Percentiles rank a stretch among this genome's conserved stretches.
Conservation (phyloP, 768 basidiomycete species). For the Leccinum subgranulosum region DNA sequence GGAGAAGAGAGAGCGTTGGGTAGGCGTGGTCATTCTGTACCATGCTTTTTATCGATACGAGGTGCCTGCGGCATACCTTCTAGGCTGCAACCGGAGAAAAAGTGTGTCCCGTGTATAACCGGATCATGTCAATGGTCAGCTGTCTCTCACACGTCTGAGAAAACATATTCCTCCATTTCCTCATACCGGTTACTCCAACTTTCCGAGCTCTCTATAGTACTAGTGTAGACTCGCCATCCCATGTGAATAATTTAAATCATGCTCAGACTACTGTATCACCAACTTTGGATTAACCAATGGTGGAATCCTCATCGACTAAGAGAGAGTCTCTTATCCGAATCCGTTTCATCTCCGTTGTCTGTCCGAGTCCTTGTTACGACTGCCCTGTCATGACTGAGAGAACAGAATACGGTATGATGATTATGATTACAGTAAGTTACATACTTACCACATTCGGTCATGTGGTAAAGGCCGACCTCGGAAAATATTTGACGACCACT, state of each 20-base stretch:
- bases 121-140: background rate
- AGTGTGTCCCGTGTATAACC: background rate
- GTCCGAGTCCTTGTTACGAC: too few relatives aligned
- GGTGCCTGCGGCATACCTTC: background rate
- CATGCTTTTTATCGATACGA: conserved; percentile 3
- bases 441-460: background rate
- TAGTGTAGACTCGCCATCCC: background rate
- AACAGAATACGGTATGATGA: too few relatives aligned
- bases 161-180: background rate
- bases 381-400: too few relatives aligned
- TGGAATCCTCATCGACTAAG: too few relatives aligned
- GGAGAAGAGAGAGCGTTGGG: background rate
- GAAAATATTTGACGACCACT: background rate
- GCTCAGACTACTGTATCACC: background rate
- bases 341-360: too few relatives aligned
- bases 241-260: background rate
- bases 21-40: background rate
- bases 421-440: too few relatives aligned
- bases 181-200: background rate
- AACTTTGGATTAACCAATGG: too few relatives aligned
- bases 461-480: background rate
- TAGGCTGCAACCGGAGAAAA: background rate
- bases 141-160: background rate
- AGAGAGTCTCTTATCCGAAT: background rate
- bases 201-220: background rate